Base-by-base conservation (phyloP, 352 stramenopile genomes). In the Pythium biforme region DNA sequence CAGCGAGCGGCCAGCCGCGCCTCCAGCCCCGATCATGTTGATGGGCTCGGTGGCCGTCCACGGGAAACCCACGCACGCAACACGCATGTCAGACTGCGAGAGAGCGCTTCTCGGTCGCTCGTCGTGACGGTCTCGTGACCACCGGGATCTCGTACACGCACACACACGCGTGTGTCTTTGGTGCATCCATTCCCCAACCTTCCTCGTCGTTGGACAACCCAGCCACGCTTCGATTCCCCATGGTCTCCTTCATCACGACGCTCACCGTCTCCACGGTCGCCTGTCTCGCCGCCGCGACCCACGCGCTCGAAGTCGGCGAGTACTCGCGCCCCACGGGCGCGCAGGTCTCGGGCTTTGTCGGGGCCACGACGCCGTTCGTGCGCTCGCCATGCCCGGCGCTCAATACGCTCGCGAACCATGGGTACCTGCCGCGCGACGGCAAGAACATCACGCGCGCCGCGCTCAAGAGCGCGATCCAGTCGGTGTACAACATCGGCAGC, bases 351-450 rank as follows among this genome's bases (percentile, higher is more conserved):
- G 67, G 68, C 11, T 40, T 58, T 12, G 43, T 48, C 1, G 68
- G 58, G 2, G 60, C 55, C 15, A 62, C 62, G 12, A 48, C 68
- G 2, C 39, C 40, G 3, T 74, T 68, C 63, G 62, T 59, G 15
- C 68, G 68, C 19, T 72, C 68, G 5, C 73, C 73, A 14, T 80
- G 73, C 39, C 73, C 73, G n/a, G 59, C 49, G 26, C 45, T 80
- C n/a, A 80, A 80, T 31, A 31, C 66, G 4, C 66, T 80, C 19
- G 58, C 73, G 8, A 80, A 80, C 55, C 67, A 77, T 45, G 70
- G 70, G 31, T 73, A 81, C 55, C 45, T 86, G 6, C 73, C 74
- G 14, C 74, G 78, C 55, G 68, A 68, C 37, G 74, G 76, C 66
- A 71, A 77, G 63, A 70, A 76, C 39, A 66, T 84, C 37, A 51